Conservation (phyloP, 2,329 filamentous ascomycete species). For the Herpotrichia juniperi region DNA sequence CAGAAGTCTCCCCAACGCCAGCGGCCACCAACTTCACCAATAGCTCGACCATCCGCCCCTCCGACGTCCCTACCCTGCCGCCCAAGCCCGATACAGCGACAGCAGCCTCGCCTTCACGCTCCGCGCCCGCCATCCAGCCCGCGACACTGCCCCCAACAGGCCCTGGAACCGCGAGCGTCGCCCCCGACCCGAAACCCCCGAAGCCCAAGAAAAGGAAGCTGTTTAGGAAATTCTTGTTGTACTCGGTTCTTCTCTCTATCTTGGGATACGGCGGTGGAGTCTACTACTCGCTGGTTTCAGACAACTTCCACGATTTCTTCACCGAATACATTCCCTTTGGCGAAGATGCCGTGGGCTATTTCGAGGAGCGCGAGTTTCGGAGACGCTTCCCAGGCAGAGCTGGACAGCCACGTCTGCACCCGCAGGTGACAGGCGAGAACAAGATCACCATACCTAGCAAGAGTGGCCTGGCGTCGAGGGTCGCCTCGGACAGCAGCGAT, state of each 20-base stretch:
- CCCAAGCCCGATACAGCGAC: conserved; percentile 48
- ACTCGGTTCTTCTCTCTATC: conserved; percentile 75
- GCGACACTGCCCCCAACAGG: conserved; percentile 48
- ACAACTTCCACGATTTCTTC: conserved; percentile 99
- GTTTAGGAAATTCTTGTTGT: conserved; percentile 77
- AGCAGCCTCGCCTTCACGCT: conserved; percentile 29
- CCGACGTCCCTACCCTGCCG: conserved; percentile 55
- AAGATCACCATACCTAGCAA: conserved; percentile 83
- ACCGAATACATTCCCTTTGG: conserved; percentile 95
- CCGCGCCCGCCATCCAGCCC: conserved; percentile 38
- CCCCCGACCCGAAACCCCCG: conserved; percentile 48
- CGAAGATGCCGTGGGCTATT: conserved; percentile 91
- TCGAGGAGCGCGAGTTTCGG: conserved; percentile 93
- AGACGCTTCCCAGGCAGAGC: conserved; percentile 72
- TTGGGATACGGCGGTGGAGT: conserved; percentile 86
- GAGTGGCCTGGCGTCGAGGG: conserved; percentile 82
- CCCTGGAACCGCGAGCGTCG: conserved; percentile 49
- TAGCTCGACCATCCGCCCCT: conserved; percentile 53
- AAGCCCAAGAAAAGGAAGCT: conserved; percentile 75
- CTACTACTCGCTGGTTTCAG: conserved; percentile 89
- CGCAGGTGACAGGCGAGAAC: conserved; percentile 62
- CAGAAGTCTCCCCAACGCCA: conserved; percentile 44
- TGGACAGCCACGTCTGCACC: conserved; percentile 48
- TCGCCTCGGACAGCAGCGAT: conserved; percentile 65
- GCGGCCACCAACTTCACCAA: conserved; percentile 6